A percentile compares a stretch with the other conserved stretches of the same genome.
These are phyloP conservation scores for Tricladium varicosporioides DNA, from an alignment of 2,329 filamentous ascomycete species.

Conservation along the genomic window DNA sequence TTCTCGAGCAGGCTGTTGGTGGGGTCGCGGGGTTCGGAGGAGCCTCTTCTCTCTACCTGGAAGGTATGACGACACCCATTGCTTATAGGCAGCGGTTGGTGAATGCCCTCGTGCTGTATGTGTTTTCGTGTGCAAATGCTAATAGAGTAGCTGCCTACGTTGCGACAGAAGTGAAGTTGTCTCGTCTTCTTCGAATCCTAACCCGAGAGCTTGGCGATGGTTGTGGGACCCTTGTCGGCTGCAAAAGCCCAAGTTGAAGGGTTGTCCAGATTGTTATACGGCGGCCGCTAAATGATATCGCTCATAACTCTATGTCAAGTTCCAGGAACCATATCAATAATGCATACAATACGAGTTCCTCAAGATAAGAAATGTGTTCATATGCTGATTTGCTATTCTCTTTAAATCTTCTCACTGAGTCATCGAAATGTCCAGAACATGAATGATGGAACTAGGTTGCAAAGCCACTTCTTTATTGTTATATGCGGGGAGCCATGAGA, in stretches of 20 bases:
- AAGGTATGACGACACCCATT: slow-evolving; percentile 17
- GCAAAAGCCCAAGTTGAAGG: too few species aligned
- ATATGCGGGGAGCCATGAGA: too few species aligned
- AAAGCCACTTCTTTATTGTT: too few species aligned
- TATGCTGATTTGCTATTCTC: too few species aligned
- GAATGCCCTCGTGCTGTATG: background rate
- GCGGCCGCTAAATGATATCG: background rate
- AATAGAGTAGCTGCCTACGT: background rate
- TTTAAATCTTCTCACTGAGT: too few species aligned
- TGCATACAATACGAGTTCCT: background rate
- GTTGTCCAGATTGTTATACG: background rate
- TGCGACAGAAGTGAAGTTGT: background rate
- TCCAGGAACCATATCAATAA: background rate
- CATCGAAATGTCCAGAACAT: too few species aligned
- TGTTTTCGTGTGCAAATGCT: background rate
- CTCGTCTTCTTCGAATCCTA: background rate
- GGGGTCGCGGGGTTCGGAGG: background rate
- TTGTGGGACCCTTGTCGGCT: background rate
- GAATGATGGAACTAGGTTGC: too few species aligned
- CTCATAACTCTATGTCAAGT: background rate
- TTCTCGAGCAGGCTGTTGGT: background rate
- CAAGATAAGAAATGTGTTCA: background rate
- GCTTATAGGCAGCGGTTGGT: background rate
- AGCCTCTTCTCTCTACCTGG: slow-evolving; percentile 12
- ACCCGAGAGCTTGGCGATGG: background rate